These are phyloP conservation scores for Medicago ruthenica DNA, from an alignment of 306 rosid genomes.

Conservation along the genomic window DNA sequence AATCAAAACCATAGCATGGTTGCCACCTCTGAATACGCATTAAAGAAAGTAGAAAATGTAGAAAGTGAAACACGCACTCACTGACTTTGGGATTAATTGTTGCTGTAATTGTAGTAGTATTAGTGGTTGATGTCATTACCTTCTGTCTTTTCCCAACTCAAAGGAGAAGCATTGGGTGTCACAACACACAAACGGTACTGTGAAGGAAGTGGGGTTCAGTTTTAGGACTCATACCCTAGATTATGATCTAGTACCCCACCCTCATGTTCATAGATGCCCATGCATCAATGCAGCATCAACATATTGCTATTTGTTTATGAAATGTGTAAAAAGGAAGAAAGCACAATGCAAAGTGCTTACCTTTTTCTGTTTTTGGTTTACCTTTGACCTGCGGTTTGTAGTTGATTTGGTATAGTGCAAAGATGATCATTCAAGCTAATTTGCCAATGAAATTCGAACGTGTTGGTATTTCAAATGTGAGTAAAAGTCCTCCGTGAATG, in stretches of 20 bases:
- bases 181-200: not conserved
- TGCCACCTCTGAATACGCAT: conserved; percentile 57
- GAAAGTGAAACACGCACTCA: conserved; percentile 52
- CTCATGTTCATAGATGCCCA: not conserved
- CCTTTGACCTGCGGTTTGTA: not conserved
- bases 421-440: not conserved
- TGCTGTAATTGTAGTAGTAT: conserved; percentile 41
- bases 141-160: conserved; percentile 68
- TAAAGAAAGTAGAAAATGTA: conserved; percentile 32
- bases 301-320: not conserved
- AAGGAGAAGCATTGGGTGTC: conserved; percentile 45
- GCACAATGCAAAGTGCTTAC: conserved; percentile 6
- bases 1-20: conserved; percentile 58
- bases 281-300: not conserved
- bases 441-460: not conserved
- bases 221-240: conserved; percentile 26
- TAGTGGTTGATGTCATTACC: conserved; percentile 49
- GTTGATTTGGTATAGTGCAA: not conserved
- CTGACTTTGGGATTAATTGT: conserved; percentile 46
- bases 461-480: no score
- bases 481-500: no score
- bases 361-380: not conserved
- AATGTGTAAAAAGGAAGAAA: not conserved
- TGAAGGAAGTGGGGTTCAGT: conserved; percentile 45
- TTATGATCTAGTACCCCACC: conserved; percentile 34